Conservation (phyloP, 768 basidiomycete genomes). For the Trichaptum fuscoviolaceum region DNA sequence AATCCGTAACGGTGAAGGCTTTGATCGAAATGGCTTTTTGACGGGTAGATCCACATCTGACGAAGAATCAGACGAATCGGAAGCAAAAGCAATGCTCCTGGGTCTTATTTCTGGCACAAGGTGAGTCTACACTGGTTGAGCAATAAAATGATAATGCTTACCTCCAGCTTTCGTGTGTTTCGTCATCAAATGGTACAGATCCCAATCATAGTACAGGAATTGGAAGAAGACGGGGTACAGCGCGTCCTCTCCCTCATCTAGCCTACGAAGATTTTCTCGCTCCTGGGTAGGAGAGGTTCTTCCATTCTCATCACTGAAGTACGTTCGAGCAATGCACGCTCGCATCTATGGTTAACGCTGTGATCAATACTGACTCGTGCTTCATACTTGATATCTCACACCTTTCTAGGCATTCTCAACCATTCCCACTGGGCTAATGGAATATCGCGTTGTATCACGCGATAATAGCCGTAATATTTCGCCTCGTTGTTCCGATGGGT, state of each 20-base stretch:
- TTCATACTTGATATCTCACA: neutral
- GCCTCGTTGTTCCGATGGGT: neutral
- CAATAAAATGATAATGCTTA: neutral
- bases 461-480: neutral
- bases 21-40: neutral
- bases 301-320: neutral
- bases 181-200: neutral
- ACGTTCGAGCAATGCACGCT: neutral
- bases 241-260: neutral
- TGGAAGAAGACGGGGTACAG: neutral
- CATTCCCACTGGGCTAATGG: neutral
- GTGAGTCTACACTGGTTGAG: neutral
- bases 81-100: neutral
- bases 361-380: neutral
- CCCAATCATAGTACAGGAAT: neutral
- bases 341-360: neutral
- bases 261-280: neutral
- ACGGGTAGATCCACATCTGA: neutral
- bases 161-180: neutral
- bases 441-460: neutral
- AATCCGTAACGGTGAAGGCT: neutral
- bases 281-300: neutral
- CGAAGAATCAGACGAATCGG: neutral
- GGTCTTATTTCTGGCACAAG: neutral
- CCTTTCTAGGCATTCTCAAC: neutral